Conservation (phyloP, 345 rosid genomes). For the Eucalyptus pumila region DNA sequence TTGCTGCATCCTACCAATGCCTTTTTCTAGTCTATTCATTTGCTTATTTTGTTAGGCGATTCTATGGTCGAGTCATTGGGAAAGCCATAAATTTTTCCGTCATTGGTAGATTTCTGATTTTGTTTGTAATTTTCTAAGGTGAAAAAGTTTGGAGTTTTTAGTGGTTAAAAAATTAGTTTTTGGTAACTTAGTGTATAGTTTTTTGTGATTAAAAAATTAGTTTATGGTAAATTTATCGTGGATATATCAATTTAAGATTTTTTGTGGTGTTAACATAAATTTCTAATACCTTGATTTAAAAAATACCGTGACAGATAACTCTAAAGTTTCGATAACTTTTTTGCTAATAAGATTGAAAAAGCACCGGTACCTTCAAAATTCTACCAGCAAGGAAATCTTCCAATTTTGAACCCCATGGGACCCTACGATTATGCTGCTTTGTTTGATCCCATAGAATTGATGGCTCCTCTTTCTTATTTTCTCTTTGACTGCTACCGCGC, state of each 20-base stretch:
- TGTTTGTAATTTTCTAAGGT: neutral
- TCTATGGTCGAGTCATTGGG: neutral
- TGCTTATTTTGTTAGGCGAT: fast-evolving
- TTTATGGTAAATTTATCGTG: too few relatives aligned
- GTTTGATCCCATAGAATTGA: neutral
- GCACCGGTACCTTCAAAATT: neutral
- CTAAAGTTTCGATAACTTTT: neutral
- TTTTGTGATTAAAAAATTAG: fast-evolving
- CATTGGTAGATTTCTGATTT: neutral
- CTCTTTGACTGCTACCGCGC: neutral
- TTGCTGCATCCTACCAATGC: neutral
- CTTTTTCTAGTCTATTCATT: neutral
- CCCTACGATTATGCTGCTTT: neutral
- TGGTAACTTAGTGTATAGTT: too few relatives aligned
- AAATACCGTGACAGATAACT: neutral
- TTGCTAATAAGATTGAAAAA: neutral
- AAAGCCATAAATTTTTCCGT: neutral
- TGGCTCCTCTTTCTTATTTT: neutral
- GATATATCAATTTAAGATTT: too few relatives aligned
- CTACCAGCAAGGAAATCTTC: neutral
- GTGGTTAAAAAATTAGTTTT: too few relatives aligned
- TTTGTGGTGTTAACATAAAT: too few relatives aligned
- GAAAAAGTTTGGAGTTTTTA: neutral
- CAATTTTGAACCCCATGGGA: neutral
- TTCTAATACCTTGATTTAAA: too few relatives aligned